A percentile compares a stretch with the other conserved stretches of the same genome.
These are phyloP conservation scores for Apiospora malaysiana DNA, from an alignment of 2,329 filamentous ascomycete species.

Conservation along the genomic window DNA sequence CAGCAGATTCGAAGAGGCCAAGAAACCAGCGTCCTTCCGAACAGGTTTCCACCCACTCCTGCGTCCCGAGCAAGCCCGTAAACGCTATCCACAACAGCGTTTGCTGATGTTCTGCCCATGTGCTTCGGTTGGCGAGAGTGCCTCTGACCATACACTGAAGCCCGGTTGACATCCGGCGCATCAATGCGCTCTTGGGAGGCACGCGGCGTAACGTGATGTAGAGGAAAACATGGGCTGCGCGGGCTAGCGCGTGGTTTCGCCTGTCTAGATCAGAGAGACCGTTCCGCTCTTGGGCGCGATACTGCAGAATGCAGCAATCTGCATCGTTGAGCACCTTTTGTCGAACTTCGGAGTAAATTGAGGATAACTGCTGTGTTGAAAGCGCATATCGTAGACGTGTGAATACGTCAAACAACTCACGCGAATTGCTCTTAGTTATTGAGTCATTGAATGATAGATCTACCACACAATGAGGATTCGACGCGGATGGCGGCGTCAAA, in stretches of 20 bases:
- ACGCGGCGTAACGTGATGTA: conserved; percentile 23
- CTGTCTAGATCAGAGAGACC: not conserved
- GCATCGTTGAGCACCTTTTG: conserved; percentile 10
- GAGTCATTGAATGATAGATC: not conserved
- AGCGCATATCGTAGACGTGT: not conserved
- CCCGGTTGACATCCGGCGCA: conserved; percentile 23
- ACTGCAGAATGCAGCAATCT: conserved; percentile 20
- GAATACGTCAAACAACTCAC: not conserved
- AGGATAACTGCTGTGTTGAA: not conserved
- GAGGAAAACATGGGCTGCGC: conserved; percentile 25
- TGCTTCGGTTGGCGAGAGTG: not conserved
- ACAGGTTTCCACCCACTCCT: not conserved
- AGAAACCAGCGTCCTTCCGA: not conserved
- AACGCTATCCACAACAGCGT: not conserved
- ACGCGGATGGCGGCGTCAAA: not conserved
- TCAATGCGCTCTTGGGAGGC: conserved; percentile 18
- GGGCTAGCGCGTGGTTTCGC: conserved; percentile 22
- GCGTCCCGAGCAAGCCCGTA: not conserved
- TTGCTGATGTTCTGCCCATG: not conserved
- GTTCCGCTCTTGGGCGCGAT: not conserved
- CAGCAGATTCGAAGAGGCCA: not conserved
- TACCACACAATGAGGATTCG: not conserved
- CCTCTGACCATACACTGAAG: conserved; percentile 5
- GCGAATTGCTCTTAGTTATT: not conserved
- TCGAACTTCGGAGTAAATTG: not conserved